Base-by-base conservation (phyloP, 768 basidiomycete species). In the Tubosaeta sp. region DNA sequence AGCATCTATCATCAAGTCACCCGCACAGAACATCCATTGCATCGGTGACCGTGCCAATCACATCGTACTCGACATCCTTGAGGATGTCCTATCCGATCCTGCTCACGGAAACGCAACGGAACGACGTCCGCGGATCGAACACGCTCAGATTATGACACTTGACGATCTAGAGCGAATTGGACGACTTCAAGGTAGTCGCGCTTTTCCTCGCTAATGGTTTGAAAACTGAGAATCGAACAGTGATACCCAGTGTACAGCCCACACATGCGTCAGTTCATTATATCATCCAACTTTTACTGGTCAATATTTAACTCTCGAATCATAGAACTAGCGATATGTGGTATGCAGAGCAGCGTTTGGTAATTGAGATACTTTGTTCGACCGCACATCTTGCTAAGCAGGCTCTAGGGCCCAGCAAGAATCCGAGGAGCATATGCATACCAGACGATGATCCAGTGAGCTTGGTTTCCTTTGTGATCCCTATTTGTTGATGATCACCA, bases 391-490 rank as follows among this genome's bases (percentile, higher is more conserved):
- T 44, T 34, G 16, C 37, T 54, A 19, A 60, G 33, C 6, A 17
- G 13, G 22, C 5, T 27, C 4, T 12, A 91, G 90, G 93, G 95
- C 1, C 73, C 84, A 0, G 80, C 88, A 39, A 77, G 95, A 19
- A 86, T 95, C 51, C 84, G 80, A 66, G 87, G 91, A 16, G 91
- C 95, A 1, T 97, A 97, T 60, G 92, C 94, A 0, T 97, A 94
- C 73, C 83, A 83, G 55, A 81, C 85, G 0, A 76, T 95, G 44
- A 72, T 93, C 7, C 66, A 78, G 88, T 92, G 53, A 52, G 80
- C 64, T n/a, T 29, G 7, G 22, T 53, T 31, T 43, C 31, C 32
- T 22, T 7, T 0, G 14, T 9, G 0, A 49, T 45, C 47, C 29
- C 6, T 29, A 29, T 9, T 38, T 32, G 43, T 43, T 4, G 4